Evolutionary conservation across 371 early-diverging fungal genomes (phyloP), one percentile per base, ranked within the genome.

Genomic region (Choanephora cucurbitarum): DNA sequence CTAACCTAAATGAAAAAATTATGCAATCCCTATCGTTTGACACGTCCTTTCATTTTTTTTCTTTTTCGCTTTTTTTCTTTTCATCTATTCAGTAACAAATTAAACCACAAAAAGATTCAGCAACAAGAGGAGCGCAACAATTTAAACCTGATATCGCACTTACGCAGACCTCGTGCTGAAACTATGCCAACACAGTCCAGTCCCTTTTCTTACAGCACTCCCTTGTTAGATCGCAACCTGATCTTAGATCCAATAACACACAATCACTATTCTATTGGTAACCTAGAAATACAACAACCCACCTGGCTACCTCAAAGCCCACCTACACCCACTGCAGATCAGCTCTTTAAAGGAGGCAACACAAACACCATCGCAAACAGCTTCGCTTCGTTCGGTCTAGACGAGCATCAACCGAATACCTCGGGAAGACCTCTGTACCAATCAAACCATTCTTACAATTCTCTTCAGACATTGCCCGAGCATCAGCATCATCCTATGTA

Each of bases 341-440:
- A 75, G 19, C 49, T 72, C 15, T 49, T 75, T 13, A 60, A 46
- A 39, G 64, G 56, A 21, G 67, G 66, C 28, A 58, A 63, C 33
- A 47, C 44, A 39, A 61, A 76, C 22, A 80, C 86, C 13, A 75
- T 88, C 49, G 80, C 80, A 44, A 83, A 83, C 45, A 86, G 85
- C 2, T 69, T 91, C 34, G 88, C 86, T 58, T 84, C 84, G 42
- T 79, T 91, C 28, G 88, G 89, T 15, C 57, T 91, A 46, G 87
- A 91, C 52, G 90, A 88, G 14, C 37, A 37, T 2, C 14, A 37
- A 2, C 49, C 49, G 39, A 22, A 51, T 28, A 28, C 7, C 7
- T 7, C 28, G 28, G 28, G 7, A 28, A 28, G 28, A 28, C 5
- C 28, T 7, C 28, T 28, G 7, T 7, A 28, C 7, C 28, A 28